phyloP scores from a whole-genome alignment of 73 alveolate genomes.

The Breviolum minutum region DNA sequence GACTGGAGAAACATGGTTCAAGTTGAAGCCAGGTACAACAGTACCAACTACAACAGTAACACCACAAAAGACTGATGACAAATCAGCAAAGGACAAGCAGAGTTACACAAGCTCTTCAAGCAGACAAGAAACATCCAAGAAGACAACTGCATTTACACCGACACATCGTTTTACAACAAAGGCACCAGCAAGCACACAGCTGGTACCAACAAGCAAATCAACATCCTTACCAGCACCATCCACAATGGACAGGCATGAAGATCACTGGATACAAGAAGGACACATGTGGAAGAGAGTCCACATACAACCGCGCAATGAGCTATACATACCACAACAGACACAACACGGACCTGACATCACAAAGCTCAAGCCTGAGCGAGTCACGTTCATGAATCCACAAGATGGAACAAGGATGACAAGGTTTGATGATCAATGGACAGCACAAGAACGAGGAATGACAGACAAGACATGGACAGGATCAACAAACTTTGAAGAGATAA shows the following conservation, averaged over 20 bases:
- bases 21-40: not conserved
- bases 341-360: not conserved
- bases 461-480: not conserved
- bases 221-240: not conserved
- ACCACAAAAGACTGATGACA: not conserved
- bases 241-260: not conserved
- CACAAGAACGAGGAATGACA: not conserved
- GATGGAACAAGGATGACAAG: not conserved
- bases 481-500: not conserved
- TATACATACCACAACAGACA: not conserved
- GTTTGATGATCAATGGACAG: not conserved
- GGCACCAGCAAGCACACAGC: not conserved
- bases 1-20: not conserved
- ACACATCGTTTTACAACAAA: not conserved
- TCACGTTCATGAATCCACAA: not conserved
- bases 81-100: no score
- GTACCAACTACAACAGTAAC: not conserved
- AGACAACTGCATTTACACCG: not conserved
- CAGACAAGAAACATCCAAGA: not conserved
- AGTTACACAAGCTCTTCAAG: no score
- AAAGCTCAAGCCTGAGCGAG: not conserved
- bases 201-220: not conserved
- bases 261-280: not conserved
- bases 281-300: not conserved
- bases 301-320: not conserved